phyloP scores from a whole-genome alignment of 1,284 basidiomycete genomes.

The Phellopilus nigrolimitatus region DNA sequence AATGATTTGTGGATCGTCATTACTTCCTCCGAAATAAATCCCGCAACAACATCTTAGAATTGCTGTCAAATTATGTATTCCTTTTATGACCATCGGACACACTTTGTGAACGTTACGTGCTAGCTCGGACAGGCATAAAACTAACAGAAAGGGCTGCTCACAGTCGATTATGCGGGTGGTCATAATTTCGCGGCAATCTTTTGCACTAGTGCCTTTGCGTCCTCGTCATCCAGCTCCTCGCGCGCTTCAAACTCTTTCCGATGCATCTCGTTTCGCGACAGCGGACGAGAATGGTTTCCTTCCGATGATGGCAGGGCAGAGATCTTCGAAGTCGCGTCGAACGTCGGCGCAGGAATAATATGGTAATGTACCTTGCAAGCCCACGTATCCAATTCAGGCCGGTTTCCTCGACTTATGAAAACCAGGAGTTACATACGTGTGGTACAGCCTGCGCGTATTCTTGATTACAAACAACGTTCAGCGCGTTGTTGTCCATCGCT shows the following conservation, averaged over 20 bases:
- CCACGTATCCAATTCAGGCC: not conserved
- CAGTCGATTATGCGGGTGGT: not conserved
- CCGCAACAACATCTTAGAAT: no score
- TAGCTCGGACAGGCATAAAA: no score
- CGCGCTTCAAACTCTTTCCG: slow-evolving; percentile 52
- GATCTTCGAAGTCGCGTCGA: slow-evolving; percentile 27
- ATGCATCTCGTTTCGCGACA: slow-evolving; percentile 49
- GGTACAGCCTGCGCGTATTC: slow-evolving; percentile 78
- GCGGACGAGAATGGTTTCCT: slow-evolving; percentile 28
- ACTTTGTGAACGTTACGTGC: no score
- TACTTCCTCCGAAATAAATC: no score
- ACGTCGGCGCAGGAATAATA: slow-evolving; percentile 66
- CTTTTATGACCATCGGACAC: no score
- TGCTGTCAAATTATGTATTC: no score
- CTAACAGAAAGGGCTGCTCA: no score
- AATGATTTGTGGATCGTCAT: no score
- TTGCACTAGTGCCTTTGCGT: slow-evolving; percentile 42
- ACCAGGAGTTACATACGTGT: slow-evolving; percentile 47
- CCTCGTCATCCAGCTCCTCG: slow-evolving; percentile 53
- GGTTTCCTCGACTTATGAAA: not conserved
- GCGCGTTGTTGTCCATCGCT: slow-evolving; percentile 61
- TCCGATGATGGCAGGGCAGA: slow-evolving; percentile 19
- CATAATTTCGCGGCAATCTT: slow-evolving; percentile 38
- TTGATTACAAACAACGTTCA: slow-evolving; percentile 76
- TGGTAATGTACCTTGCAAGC: slow-evolving; percentile 72